Percentiles rank a stretch among this genome's conserved stretches.
Evolutionary conservation across 768 basidiomycete genomes (phyloP).

Genomic region (Wakefieldia striispora): DNA sequence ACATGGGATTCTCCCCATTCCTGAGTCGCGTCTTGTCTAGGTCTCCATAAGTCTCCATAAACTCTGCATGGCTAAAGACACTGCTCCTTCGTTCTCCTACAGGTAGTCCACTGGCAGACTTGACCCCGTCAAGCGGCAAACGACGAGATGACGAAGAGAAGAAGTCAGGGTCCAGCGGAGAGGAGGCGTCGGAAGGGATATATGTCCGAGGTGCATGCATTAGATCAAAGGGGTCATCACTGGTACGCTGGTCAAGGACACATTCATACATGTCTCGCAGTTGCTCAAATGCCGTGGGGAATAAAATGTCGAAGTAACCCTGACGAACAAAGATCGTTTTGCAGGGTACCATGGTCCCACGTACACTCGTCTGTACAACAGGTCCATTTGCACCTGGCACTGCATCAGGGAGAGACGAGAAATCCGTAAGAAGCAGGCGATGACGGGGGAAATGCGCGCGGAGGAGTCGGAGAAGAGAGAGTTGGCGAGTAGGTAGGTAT

Average conservation of each 20-base stretch:
- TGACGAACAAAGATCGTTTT: slow-evolving; percentile 88
- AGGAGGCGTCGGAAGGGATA: slow-evolving; percentile 45
- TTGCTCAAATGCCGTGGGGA: slow-evolving; percentile 86
- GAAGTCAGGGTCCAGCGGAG: slow-evolving; percentile 58
- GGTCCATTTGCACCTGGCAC: slow-evolving; percentile 70
- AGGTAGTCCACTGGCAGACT: slow-evolving; percentile 72
- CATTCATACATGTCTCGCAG: slow-evolving; percentile 90
- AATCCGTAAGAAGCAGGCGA: slow-evolving; percentile 92
- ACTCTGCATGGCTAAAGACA: slow-evolving; percentile 87
- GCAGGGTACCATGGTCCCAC: slow-evolving; percentile 83
- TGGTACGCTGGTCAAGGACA: slow-evolving; percentile 57
- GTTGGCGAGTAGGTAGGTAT: slow-evolving; percentile 88
- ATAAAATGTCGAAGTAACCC: slow-evolving; percentile 98
- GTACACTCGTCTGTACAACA: slow-evolving; percentile 93
- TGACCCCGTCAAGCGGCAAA: slow-evolving; percentile 64
- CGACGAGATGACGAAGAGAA: slow-evolving; percentile 63
- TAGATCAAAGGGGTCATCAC: slow-evolving; percentile 16
- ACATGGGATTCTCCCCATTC: slow-evolving; percentile 86
- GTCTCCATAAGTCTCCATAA: slow-evolving; percentile 83
- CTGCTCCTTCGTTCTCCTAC: slow-evolving; percentile 78
- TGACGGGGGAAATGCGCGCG: slow-evolving; percentile 86
- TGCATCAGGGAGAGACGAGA: slow-evolving; percentile 82
- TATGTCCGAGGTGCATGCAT: slow-evolving; percentile 47
- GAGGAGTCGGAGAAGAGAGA: slow-evolving; percentile 80
- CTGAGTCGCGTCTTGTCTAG: slow-evolving; percentile 63